Percentiles rank a stretch among this genome's conserved stretches.
These are phyloP conservation scores for Chiua virens DNA, from an alignment of 768 basidiomycete genomes.

Conservation along the genomic window DNA sequence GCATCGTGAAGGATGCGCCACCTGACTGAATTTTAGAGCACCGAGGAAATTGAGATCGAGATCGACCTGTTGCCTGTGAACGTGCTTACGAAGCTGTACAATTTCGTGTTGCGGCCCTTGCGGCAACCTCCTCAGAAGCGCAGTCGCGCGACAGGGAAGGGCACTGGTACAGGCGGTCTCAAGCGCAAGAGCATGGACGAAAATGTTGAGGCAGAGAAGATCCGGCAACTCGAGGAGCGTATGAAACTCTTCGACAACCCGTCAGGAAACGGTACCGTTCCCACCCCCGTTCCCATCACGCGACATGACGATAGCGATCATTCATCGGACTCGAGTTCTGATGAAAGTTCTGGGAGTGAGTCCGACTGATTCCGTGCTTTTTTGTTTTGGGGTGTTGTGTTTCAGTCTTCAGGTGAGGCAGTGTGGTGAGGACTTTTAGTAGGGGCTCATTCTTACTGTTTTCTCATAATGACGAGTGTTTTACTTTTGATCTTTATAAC, in stretches of 20 bases:
- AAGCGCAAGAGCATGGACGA: conserved; percentile 98
- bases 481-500: conserved; percentile 40
- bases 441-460: conserved; percentile 25
- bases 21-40: conserved; percentile 55
- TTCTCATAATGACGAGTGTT: conserved; percentile 25
- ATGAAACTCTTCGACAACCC: conserved; percentile 79
- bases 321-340: conserved; percentile 79
- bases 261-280: conserved; percentile 37
- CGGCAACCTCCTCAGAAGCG: conserved; percentile 67
- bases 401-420: conserved; percentile 11
- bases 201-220: conserved; percentile 94
- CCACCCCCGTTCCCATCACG: conserved; percentile 35
- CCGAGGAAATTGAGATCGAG: conserved; percentile 98
- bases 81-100: conserved; percentile 92
- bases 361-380: conserved; percentile 56
- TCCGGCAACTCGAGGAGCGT: conserved; percentile 84
- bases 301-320: conserved; percentile 59
- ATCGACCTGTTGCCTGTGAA: conserved; percentile 87
- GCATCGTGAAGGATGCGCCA: conserved; percentile 8
- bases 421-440: conserved; percentile 26
- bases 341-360: conserved; percentile 81
- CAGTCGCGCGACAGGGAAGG: conserved; percentile 62
- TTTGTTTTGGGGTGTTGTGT: conserved; percentile 12
- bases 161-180: conserved; percentile 83
- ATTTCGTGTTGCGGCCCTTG: conserved; percentile 85